Conservation (phyloP, 306 rosid genomes). For the Betula pendula region DNA sequence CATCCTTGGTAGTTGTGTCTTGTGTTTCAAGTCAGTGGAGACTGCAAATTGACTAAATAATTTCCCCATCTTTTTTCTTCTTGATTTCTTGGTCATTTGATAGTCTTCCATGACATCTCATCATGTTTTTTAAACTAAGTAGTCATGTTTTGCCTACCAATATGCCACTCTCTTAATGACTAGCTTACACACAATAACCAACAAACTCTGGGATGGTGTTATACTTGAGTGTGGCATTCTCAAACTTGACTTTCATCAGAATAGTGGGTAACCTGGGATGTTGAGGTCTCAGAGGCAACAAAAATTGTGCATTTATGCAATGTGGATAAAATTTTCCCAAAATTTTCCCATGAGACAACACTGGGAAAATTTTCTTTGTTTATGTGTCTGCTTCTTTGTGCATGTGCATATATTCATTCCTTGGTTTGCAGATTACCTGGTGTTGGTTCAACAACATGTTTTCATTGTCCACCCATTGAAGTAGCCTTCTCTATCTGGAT, state of each 20-base stretch:
- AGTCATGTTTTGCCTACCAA: neutral
- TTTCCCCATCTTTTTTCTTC: neutral
- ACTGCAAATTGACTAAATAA: neutral
- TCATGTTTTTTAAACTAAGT: neutral
- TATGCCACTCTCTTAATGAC: neutral
- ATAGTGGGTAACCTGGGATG: neutral
- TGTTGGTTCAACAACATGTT: neutral
- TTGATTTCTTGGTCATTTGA: neutral
- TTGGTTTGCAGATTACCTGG: neutral
- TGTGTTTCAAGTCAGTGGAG: neutral
- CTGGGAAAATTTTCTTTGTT: neutral
- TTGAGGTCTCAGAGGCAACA: neutral
- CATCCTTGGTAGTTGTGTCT: neutral
- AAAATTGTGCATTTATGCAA: neutral
- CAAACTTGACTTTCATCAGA: neutral
- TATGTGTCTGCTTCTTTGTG: neutral
- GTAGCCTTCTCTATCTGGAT: slow-evolving; percentile 15
- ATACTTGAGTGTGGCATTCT: slow-evolving; percentile 3
- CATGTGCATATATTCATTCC: neutral
- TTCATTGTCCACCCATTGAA: neutral
- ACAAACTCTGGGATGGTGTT: neutral
- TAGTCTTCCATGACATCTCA: neutral
- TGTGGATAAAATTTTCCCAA: neutral
- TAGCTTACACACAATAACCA: neutral
- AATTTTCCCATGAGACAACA: neutral